Evolutionary conservation across 495 filamentous ascomycete species (phyloP).

Genomic region (Filosporella fistucella): DNA sequence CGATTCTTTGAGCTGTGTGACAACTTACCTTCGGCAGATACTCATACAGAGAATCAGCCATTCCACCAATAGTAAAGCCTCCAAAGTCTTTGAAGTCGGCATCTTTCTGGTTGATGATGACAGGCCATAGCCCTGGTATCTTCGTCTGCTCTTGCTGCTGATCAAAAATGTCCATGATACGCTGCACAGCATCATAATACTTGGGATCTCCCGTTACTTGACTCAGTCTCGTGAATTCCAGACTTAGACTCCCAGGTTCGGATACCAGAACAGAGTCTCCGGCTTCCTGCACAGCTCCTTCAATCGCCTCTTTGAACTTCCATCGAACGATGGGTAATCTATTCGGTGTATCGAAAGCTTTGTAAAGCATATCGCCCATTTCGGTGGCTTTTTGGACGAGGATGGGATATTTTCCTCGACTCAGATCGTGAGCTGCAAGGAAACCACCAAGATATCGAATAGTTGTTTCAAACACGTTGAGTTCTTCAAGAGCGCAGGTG

Average conservation of each 20-base stretch:
- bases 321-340: constrained; percentile 85
- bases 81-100: constrained; percentile 26
- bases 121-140: constrained; percentile 81
- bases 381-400: constrained; percentile 83
- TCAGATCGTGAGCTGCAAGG: constrained; percentile 77
- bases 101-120: constrained; percentile 15
- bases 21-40: constrained; percentile 72
- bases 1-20: background rate
- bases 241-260: constrained; percentile 72
- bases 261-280: constrained; percentile 29
- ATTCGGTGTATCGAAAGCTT: constrained; percentile 91
- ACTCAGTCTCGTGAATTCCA: constrained; percentile 90
- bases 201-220: constrained; percentile 81
- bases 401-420: constrained; percentile 61
- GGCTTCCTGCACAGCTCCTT: constrained; percentile 33
- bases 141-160: constrained; percentile 63
- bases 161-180: constrained; percentile 85
- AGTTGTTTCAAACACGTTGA: constrained; percentile 81
- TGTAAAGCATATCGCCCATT: constrained; percentile 81
- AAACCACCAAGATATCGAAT: constrained; percentile 84
- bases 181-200: constrained; percentile 89
- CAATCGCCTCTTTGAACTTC: constrained; percentile 30
- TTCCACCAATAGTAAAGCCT: constrained; percentile 66
- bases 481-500: constrained; percentile 50
- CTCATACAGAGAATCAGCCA: constrained; percentile 86